Percentiles rank a stretch among this genome's conserved stretches.
Conservation (phyloP, 2,329 filamentous ascomycete species). For the Cordyceps fumosorosea region DNA sequence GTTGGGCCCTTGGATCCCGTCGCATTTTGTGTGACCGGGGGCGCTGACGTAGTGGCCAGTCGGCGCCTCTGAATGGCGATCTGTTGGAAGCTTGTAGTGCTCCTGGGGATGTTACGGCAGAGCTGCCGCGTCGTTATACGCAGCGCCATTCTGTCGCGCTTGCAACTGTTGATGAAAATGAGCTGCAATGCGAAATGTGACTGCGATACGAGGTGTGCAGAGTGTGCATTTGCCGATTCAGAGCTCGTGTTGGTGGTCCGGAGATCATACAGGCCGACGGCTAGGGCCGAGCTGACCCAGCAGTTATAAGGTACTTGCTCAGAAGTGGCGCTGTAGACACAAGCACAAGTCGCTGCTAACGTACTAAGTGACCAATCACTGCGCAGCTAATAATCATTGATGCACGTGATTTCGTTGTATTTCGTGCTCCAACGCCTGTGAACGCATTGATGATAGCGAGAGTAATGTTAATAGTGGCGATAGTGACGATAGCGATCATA, state of each 20-base stretch:
- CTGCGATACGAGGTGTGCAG: neutral
- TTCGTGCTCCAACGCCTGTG: no score
- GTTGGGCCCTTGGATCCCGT: conserved; percentile 72
- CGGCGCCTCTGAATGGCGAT: conserved; percentile 25
- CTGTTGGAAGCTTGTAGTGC: conserved; percentile 22
- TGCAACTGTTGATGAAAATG: neutral
- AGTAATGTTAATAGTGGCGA: no score
- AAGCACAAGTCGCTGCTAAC: conserved; percentile 1
- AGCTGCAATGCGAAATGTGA: neutral
- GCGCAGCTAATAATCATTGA: conserved; percentile 1
- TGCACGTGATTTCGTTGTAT: conserved; percentile 9
- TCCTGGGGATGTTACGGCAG: conserved; percentile 22
- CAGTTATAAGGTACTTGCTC: conserved; percentile 4
- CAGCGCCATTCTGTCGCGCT: conserved; percentile 29
- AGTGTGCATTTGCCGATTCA: neutral
- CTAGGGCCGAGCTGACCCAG: neutral
- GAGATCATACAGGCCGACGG: conserved; percentile 8
- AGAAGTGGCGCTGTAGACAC: no score
- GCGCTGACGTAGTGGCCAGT: conserved; percentile 40
- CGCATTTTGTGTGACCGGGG: conserved; percentile 74
- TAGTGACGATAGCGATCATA: no score
- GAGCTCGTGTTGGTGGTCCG: conserved; percentile 5
- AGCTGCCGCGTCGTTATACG: conserved; percentile 33
- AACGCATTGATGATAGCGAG: no score
- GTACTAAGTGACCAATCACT: neutral